Evolutionary conservation across 371 early-diverging fungal species (phyloP).

Genomic region (Mucor lusitanicus): DNA sequence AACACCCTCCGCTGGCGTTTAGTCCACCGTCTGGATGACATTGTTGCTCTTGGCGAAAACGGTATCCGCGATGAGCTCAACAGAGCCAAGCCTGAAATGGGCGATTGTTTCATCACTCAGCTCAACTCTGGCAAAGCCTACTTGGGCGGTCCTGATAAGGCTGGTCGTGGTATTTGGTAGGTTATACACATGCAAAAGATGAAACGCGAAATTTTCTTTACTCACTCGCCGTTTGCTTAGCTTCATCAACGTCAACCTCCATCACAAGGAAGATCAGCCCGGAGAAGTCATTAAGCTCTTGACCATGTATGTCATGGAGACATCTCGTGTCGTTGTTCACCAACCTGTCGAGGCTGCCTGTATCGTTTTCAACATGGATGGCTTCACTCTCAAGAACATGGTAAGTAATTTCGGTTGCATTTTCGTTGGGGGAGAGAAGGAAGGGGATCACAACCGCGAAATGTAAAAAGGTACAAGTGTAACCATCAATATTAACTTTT

Average conservation of each 20-base stretch:
- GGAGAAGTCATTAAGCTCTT: conserved; percentile 52
- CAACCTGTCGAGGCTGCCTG: conserved; percentile 42
- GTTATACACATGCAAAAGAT: conserved; percentile 7
- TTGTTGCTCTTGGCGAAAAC: conserved; percentile 62
- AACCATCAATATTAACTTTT: not conserved
- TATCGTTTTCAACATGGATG: conserved; percentile 82
- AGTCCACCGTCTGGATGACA: conserved; percentile 54
- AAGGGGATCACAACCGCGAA: not conserved
- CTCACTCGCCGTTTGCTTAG: conserved; percentile 18
- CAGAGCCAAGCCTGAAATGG: conserved; percentile 43
- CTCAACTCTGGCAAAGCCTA: conserved; percentile 59
- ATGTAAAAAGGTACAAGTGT: not conserved
- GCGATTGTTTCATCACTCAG: conserved; percentile 44
- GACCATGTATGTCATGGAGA: conserved; percentile 78
- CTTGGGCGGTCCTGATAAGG: conserved; percentile 61
- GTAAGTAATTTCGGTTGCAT: conserved; percentile 20
- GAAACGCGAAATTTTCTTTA: not conserved
- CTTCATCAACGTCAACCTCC: conserved; percentile 58
- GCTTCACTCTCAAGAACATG: conserved; percentile 82
- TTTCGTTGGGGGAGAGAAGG: not conserved
- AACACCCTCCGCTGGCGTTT: conserved; percentile 69
- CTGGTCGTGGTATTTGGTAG: conserved; percentile 62
- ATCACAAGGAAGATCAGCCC: conserved; percentile 49
- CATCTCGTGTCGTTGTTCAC: conserved; percentile 71
- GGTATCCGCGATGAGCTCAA: conserved; percentile 46